Percentiles rank a stretch among this genome's conserved stretches.
These are phyloP conservation scores for Ustilago esculenta DNA, from an alignment of 1,284 basidiomycete genomes.

Conservation along the genomic window DNA sequence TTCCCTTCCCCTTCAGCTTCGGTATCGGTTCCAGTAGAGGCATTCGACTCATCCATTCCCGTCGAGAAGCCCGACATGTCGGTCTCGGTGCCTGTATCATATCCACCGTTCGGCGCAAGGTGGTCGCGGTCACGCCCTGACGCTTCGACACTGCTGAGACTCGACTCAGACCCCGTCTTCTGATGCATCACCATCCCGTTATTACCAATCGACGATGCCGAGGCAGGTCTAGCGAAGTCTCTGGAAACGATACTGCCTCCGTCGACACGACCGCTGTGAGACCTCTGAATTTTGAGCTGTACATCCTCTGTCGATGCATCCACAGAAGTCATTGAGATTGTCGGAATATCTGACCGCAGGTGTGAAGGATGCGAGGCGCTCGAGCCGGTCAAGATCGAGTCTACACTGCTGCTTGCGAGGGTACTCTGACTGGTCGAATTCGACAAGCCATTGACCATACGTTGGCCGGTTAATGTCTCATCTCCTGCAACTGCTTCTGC, in stretches of 20 bases:
- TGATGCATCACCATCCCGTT: slow-evolving; percentile 14
- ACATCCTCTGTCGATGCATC: slow-evolving; percentile 14
- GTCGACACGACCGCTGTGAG: slow-evolving; percentile 3
- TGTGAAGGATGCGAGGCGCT: slow-evolving; percentile 28
- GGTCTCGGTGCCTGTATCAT: slow-evolving; percentile 47
- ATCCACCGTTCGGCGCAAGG: slow-evolving; percentile 18
- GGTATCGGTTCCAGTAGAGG: slow-evolving; percentile 33
- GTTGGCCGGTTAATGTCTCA: slow-evolving; percentile 8
- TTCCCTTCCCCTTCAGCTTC: slow-evolving; percentile 18
- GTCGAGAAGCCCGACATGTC: slow-evolving; percentile 45
- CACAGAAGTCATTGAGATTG: slow-evolving; percentile 41
- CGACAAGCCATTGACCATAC: slow-evolving; percentile 3
- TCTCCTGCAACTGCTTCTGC: slow-evolving; percentile 5
- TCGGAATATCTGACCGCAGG: slow-evolving; percentile 30
- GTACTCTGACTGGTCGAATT: slow-evolving; percentile 28
- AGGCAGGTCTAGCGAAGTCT: slow-evolving; percentile 13
- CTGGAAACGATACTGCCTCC: slow-evolving; percentile 12
- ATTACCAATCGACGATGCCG: slow-evolving; percentile 5
- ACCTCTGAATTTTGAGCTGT: slow-evolving; percentile 3
- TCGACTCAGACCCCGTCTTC: slow-evolving; percentile 26
- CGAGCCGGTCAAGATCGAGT: slow-evolving; percentile 33
- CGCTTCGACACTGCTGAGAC: slow-evolving; percentile 34
- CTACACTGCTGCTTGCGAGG: slow-evolving; percentile 27
- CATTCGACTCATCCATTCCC: slow-evolving; percentile 37
- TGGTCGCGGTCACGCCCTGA: slow-evolving; percentile 1